Base-by-base conservation (phyloP, 768 basidiomycete species). In the Termitomyces titanicus region DNA sequence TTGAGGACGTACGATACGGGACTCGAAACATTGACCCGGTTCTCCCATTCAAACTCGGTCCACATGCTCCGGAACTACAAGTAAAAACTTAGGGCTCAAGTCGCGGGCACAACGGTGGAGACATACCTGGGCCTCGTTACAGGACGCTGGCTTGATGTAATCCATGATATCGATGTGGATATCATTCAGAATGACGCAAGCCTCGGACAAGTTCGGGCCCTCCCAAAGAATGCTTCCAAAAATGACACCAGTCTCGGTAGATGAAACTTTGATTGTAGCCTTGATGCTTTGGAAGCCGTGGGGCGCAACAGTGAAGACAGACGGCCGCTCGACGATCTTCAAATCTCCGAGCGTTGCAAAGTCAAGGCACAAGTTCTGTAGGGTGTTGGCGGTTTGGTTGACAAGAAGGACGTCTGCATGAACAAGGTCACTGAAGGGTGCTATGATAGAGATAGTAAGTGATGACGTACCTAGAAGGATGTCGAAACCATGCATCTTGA, bases 11-110 rank as follows among this genome's bases (percentile, higher is more conserved):
- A 92, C 89, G 86, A 82, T 70, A 95, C 83, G 22, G 83, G 72
- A 44, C 87, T 90, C 61, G 86, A 87, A 52, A 98, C 92, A 66
- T 98, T 98, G 53, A 98, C 96, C 63, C 95, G 83, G 74, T 99
- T 99, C 80, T 99, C 96, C 96, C 96, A 99, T 70, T 99, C 96
- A 65, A 99, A 99, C 71, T 98, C 97, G 25, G 95, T 99, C 96
- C 96, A 97, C 94, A 96, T 96, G 70, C 84, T 92, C 31, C 96
- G 84, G 84, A 96, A 96, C 89, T 95, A 59, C 47, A 45, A 27
- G 24, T n/a, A 17, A 27, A 18, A 46, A 38, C 24, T 49, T 9
- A 49, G 29, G 18, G 34, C 35, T 25, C 17, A 27, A n/a, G 24
- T 34, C 6, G n/a, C 17, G 12, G n/a, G 35, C 2, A 37, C n/a